Percentiles rank a stretch among this genome's conserved stretches.
Conservation (phyloP, 2,329 filamentous ascomycete species). For the Talaromyces sp. region DNA sequence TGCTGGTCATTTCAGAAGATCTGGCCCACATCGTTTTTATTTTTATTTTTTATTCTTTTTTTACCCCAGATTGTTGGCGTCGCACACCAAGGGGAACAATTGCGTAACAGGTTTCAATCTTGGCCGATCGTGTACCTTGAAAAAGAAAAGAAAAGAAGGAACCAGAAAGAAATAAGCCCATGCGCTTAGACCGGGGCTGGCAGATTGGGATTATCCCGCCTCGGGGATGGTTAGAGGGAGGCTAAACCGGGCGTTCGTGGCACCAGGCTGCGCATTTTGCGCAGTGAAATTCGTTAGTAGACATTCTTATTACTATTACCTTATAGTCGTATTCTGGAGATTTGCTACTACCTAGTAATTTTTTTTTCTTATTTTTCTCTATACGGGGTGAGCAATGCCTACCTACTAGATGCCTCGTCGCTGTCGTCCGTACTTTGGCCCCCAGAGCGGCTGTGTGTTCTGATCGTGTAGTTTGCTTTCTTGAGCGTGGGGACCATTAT, state of each 20-base stretch:
- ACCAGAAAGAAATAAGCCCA: neutral
- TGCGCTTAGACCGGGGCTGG: neutral
- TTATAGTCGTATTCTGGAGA: neutral
- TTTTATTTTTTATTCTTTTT: too few relatives aligned
- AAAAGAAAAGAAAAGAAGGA: neutral
- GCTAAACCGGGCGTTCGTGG: conserved; percentile 2
- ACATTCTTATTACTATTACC: neutral
- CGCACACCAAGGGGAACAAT: conserved; percentile 13
- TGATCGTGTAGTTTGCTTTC: neutral
- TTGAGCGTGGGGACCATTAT: neutral
- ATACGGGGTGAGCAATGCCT: too few relatives aligned
- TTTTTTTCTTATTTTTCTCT: too few relatives aligned
- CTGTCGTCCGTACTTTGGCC: neutral
- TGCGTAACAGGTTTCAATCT: conserved; percentile 19
- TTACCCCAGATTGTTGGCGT: conserved; percentile 30
- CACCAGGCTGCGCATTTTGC: neutral
- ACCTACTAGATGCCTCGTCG: neutral
- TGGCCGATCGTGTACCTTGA: conserved; percentile 4
- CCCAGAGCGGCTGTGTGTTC: neutral
- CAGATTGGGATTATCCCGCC: conserved; percentile 1
- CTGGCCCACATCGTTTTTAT: conserved; percentile 26
- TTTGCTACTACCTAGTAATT: neutral
- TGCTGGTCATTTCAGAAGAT: conserved; percentile 27
- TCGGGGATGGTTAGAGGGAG: neutral
- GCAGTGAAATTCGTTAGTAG: neutral